Percentiles rank a stretch among this genome's conserved stretches.
phyloP scores from a whole-genome alignment of 352 stramenopile species.

The Thalassiosira ordinaria region DNA sequence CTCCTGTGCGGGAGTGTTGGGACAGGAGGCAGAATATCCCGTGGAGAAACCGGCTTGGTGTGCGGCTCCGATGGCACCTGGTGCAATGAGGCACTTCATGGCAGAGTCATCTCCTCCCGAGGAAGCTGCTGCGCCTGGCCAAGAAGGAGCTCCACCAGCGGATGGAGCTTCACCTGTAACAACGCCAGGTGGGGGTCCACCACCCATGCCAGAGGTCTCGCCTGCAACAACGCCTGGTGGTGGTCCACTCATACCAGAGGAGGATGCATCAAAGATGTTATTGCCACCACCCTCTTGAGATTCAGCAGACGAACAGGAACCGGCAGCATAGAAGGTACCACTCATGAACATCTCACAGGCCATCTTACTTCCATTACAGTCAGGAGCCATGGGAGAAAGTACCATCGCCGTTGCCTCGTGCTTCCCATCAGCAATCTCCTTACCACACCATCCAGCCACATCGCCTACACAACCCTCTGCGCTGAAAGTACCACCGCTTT shows the following conservation, averaged over 20 bases:
- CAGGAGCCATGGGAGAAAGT: constrained; percentile 11
- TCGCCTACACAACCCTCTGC: constrained; percentile 5
- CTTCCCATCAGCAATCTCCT: constrained; percentile 17
- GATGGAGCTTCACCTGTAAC: too few relatives aligned
- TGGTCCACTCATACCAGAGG: background rate
- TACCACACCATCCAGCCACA: constrained; percentile 46
- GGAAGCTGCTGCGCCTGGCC: background rate
- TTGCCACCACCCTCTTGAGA: background rate
- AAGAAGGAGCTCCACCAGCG: constrained; percentile 2
- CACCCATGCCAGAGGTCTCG: too few relatives aligned
- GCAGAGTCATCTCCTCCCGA: constrained; percentile 15
- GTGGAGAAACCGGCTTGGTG: constrained; percentile 57
- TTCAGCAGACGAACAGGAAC: background rate
- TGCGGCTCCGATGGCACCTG: constrained; percentile 59
- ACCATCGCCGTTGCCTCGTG: constrained; percentile 25
- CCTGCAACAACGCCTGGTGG: background rate
- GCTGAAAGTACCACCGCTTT: constrained; percentile 9
- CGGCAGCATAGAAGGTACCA: constrained; percentile 20
- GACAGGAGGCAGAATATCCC: constrained; percentile 40
- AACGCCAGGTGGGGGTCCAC: too few relatives aligned
- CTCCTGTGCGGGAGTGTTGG: constrained; percentile 51
- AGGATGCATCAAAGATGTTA: background rate
- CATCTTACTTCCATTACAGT: constrained; percentile 47
- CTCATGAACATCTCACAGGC: constrained; percentile 46
- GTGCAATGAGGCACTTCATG: constrained; percentile 43